Evolutionary conservation across 768 basidiomycete genomes (phyloP).

Genomic region (Tylopilus sp.): DNA sequence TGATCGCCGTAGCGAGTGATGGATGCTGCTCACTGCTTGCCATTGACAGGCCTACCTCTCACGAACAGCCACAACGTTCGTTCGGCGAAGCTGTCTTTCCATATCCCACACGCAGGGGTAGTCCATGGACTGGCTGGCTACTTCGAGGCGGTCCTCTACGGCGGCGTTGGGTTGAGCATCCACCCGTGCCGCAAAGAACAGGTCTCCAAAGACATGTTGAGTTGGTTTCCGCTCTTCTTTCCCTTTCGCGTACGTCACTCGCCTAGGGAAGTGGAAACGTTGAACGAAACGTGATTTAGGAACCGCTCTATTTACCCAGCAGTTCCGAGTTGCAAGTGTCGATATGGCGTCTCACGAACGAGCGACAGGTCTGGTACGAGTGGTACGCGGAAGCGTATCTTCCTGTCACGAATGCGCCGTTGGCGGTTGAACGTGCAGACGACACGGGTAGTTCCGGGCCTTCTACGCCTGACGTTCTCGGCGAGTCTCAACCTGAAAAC

Average conservation of each 20-base stretch:
- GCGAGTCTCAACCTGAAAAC: neutral
- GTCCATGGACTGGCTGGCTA: slow-evolving; percentile 96
- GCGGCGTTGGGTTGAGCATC: slow-evolving; percentile 87
- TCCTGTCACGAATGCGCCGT: slow-evolving; percentile 45
- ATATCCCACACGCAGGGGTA: slow-evolving; percentile 91
- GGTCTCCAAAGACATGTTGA: slow-evolving; percentile 94
- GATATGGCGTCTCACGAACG: slow-evolving; percentile 90
- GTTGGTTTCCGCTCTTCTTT: slow-evolving; percentile 98
- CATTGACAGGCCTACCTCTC: slow-evolving; percentile 72
- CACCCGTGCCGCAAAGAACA: slow-evolving; percentile 86
- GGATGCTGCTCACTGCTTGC: slow-evolving; percentile 8
- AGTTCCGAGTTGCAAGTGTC: slow-evolving; percentile 90
- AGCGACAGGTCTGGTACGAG: slow-evolving; percentile 95
- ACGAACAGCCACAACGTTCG: slow-evolving; percentile 98
- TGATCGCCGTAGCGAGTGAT: neutral
- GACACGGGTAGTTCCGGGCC: slow-evolving; percentile 12
- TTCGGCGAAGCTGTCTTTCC: slow-evolving; percentile 80
- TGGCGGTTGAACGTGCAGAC: slow-evolving; percentile 15
- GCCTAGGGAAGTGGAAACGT: neutral
- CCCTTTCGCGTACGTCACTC: slow-evolving; percentile 70
- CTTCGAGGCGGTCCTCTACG: slow-evolving; percentile 92
- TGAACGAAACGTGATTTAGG: slow-evolving; percentile 42
- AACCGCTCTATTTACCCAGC: slow-evolving; percentile 89
- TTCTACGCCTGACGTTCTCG: neutral
- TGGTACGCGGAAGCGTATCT: slow-evolving; percentile 97